A percentile compares a stretch with the other conserved stretches of the same genome.
Evolutionary conservation across 495 filamentous ascomycete genomes (phyloP).

Genomic region (Cercophora scortea): DNA sequence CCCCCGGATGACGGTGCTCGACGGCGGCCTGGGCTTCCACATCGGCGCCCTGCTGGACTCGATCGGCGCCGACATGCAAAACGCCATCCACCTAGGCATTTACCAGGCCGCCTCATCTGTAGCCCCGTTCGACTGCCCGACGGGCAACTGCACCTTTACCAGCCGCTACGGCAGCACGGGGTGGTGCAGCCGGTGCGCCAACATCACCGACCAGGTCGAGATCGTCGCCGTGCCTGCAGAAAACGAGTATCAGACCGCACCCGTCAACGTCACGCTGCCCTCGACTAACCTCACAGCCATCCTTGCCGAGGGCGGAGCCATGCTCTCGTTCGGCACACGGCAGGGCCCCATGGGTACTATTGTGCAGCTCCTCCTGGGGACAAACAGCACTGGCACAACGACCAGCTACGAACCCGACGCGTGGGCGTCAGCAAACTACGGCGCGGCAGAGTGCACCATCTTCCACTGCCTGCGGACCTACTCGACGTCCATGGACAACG

Average conservation of each 20-base stretch:
- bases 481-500: background rate
- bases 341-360: background rate
- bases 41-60: background rate
- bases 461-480: slow-evolving; percentile 10
- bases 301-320: background rate
- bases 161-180: slow-evolving; percentile 6
- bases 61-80: background rate
- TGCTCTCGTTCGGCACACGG: background rate
- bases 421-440: slow-evolving; percentile 6
- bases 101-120: background rate
- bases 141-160: slow-evolving; percentile 17
- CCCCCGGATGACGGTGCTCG: background rate
- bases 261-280: background rate
- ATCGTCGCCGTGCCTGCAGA: background rate
- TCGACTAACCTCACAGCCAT: background rate
- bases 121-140: slow-evolving; percentile 4
- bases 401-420: background rate
- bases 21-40: background rate
- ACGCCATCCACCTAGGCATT: background rate
- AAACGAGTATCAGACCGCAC: background rate
- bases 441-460: slow-evolving; percentile 12
- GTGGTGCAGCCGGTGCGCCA: slow-evolving; percentile 10
- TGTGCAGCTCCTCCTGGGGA: background rate
- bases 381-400: background rate
- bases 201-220: slow-evolving; percentile 10